These are phyloP conservation scores for Ulmus americana DNA, from an alignment of 331 rosid genomes.

Conservation along the genomic window DNA sequence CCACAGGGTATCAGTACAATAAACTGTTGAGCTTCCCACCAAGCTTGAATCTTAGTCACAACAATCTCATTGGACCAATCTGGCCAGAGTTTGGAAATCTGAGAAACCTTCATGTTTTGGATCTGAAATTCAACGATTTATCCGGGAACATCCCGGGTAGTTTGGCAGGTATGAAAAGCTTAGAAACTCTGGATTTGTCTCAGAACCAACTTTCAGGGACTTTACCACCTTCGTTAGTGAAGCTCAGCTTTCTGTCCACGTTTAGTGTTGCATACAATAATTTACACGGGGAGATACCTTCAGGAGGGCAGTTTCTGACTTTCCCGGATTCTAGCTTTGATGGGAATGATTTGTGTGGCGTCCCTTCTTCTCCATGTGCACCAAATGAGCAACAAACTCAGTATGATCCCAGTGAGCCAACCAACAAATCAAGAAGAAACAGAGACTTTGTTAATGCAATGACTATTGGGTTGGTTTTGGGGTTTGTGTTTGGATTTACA, in stretches of 20 bases:
- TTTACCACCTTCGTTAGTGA: slow-evolving; percentile 1
- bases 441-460: no score
- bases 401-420: no score
- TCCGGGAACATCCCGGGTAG: background rate
- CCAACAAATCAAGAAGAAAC: no score
- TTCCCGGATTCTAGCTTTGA: background rate
- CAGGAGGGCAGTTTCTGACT: slow-evolving; percentile 7
- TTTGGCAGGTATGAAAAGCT: background rate
- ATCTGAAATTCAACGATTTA: background rate
- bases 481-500: no score
- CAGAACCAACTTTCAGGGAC: background rate
- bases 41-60: background rate
- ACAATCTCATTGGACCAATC: slow-evolving; percentile 5
- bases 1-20: background rate
- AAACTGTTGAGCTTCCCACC: background rate
- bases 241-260: background rate
- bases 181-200: slow-evolving; percentile 6
- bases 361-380: no score
- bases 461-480: no score
- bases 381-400: no score
- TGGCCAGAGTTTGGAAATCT: slow-evolving; percentile 1
- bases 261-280: background rate
- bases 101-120: slow-evolving; percentile 1
- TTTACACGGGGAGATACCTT: background rate
- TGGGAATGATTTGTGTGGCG: background rate